A percentile compares a stretch with the other conserved stretches of the same genome.
phyloP scores from a whole-genome alignment of 257 asterid genomes.

The Rauvolfia tetraphylla region DNA sequence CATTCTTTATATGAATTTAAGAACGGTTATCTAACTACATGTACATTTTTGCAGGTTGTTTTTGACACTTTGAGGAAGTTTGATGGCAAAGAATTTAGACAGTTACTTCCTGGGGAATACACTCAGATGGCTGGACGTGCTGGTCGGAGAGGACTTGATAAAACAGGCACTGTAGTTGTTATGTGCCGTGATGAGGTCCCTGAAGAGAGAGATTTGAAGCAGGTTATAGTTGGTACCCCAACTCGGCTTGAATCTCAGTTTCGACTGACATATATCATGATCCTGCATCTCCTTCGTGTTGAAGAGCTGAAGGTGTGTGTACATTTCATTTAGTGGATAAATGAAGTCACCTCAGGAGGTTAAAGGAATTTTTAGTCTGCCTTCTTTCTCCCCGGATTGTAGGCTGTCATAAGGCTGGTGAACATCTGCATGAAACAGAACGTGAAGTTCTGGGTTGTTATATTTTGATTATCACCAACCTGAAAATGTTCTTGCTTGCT shows the following conservation, averaged over 20 bases:
- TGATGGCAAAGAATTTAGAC: constrained; percentile 92
- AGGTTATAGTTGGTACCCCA: constrained; percentile 84
- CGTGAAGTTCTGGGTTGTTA: neutral
- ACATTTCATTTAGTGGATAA: neutral
- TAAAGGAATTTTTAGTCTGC: neutral
- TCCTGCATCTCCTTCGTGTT: constrained; percentile 94
- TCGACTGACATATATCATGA: constrained; percentile 96
- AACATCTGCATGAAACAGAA: neutral
- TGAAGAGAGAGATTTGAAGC: constrained; percentile 67
- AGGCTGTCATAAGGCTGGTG: neutral
- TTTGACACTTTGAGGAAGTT: constrained; percentile 90
- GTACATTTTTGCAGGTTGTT: constrained; percentile 65
- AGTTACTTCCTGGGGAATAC: constrained; percentile 94
- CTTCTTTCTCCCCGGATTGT: too few relatives aligned
- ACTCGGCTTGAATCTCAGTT: constrained; percentile 94
- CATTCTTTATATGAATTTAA: neutral
- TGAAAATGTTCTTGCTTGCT: neutral
- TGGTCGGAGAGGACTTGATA: constrained; percentile 98
- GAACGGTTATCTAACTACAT: neutral
- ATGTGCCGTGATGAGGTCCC: constrained; percentile 96
- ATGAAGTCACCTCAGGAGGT: neutral
- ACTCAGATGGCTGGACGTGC: constrained; percentile 99
- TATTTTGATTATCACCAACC: neutral
- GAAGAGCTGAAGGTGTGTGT: constrained; percentile 88
- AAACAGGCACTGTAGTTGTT: constrained; percentile 85